phyloP scores from a whole-genome alignment of 306 rosid species.

The Malus sieversii region DNA sequence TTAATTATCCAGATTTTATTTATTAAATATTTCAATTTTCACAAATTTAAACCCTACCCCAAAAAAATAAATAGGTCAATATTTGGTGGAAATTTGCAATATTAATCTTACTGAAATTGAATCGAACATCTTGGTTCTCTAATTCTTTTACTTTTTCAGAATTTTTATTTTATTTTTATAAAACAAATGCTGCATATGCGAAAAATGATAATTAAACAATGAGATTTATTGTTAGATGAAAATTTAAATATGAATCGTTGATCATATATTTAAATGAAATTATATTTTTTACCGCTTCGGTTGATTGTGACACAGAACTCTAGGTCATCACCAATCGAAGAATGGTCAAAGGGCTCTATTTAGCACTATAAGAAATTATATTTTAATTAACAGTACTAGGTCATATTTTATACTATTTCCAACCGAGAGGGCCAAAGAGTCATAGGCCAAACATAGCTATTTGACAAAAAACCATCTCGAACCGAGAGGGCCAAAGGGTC shows the following conservation, averaged over 20 bases:
- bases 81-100: not conserved
- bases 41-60: not conserved
- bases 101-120: not conserved
- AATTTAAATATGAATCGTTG: not conserved
- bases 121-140: no score
- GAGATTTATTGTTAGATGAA: no score
- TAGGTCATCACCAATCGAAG: no score
- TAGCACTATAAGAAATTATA: no score
- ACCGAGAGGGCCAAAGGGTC: accelerated
- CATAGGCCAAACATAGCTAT: no score
- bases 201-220: not conserved
- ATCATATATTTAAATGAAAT: not conserved
- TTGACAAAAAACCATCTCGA: no score
- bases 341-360: no score
- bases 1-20: not conserved
- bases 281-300: no score
- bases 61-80: not conserved
- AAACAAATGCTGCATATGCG: no score
- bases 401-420: no score
- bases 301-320: not conserved
- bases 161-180: no score
- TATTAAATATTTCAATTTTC: not conserved
- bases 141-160: not conserved
- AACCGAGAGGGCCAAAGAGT: no score
- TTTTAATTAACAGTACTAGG: accelerated